Evolutionary conservation across 768 basidiomycete species (phyloP).

Genomic region (Hemileccinum rubropunctum): DNA sequence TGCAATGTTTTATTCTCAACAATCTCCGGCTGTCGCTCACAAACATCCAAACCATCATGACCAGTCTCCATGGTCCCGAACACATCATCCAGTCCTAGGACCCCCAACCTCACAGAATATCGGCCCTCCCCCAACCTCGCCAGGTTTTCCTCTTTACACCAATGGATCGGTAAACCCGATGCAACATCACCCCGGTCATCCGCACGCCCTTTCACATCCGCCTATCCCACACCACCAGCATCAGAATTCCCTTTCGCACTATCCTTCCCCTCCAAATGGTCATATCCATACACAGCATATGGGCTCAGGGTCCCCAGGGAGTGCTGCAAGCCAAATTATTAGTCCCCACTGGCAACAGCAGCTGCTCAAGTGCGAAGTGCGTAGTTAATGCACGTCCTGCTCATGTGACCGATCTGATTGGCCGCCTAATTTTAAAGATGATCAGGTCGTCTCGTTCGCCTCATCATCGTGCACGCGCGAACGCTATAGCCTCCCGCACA

Average conservation of each 20-base stretch:
- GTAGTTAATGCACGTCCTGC: slow-evolving; percentile 34
- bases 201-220: slow-evolving; percentile 46
- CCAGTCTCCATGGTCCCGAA: slow-evolving; percentile 68
- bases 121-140: slow-evolving; percentile 66
- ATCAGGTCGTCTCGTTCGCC: slow-evolving; percentile 83
- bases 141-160: slow-evolving; percentile 73
- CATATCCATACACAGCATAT: slow-evolving; percentile 59
- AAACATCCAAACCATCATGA: slow-evolving; percentile 75
- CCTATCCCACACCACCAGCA: slow-evolving; percentile 69
- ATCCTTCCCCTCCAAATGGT: slow-evolving; percentile 74
- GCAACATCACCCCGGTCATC: slow-evolving; percentile 60
- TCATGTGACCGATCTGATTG: slow-evolving; percentile 18
- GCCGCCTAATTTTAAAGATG: slow-evolving; percentile 48
- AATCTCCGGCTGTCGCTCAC: slow-evolving; percentile 77
- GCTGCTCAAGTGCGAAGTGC: slow-evolving; percentile 86
- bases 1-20: slow-evolving; percentile 83
- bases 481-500: slow-evolving; percentile 88
- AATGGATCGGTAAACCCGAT: slow-evolving; percentile 63
- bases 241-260: slow-evolving; percentile 78
- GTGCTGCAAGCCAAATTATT: slow-evolving; percentile 57
- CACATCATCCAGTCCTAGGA: slow-evolving; percentile 56
- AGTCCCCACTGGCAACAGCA: slow-evolving; percentile 92
- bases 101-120: slow-evolving; percentile 41
- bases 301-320: slow-evolving; percentile 57
- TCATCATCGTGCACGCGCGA: slow-evolving; percentile 94